These are phyloP conservation scores for Skeletonema tropicum DNA, from an alignment of 108 stramenopile genomes.

Conservation along the genomic window DNA sequence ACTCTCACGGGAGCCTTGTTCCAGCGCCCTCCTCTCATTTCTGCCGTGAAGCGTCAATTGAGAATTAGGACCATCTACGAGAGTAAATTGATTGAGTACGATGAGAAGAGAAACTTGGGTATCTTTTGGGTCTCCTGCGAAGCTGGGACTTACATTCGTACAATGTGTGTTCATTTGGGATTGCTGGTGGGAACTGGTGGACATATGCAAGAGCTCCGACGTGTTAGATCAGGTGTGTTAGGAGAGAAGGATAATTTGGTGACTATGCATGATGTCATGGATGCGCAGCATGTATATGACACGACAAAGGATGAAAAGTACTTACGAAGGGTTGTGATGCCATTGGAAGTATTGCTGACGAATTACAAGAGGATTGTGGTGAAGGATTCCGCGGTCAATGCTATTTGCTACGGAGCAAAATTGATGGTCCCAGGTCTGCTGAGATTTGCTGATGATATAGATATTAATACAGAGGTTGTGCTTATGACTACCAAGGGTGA, in stretches of 20 bases:
- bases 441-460: slow-evolving; percentile 98
- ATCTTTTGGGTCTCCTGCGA: slow-evolving; percentile 96
- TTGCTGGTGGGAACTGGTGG: slow-evolving; percentile 96
- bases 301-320: slow-evolving; percentile 98
- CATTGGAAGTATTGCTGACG: slow-evolving; percentile 94
- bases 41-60: slow-evolving; percentile 99
- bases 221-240: slow-evolving; percentile 95
- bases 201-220: slow-evolving; percentile 99
- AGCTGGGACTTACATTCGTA: slow-evolving; percentile 99
- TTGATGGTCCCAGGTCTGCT: slow-evolving; percentile 99
- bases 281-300: slow-evolving; percentile 99
- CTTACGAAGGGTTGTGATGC: slow-evolving; percentile 96
- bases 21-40: slow-evolving; percentile 98
- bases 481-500: slow-evolving; percentile 99
- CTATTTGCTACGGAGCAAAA: slow-evolving; percentile 99
- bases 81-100: slow-evolving; percentile 95
- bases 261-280: slow-evolving; percentile 99
- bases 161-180: slow-evolving; percentile 99
- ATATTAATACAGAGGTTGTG: slow-evolving; percentile 97
- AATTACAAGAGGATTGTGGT: slow-evolving; percentile 98
- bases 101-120: slow-evolving; percentile 94
- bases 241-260: slow-evolving; percentile 92
- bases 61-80: slow-evolving; percentile 99
- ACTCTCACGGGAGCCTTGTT: slow-evolving; percentile 98
- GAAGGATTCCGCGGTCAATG: slow-evolving; percentile 99